Evolutionary conservation across 495 filamentous ascomycete species (phyloP), one percentile per base, ranked within the genome.

Genomic region (Echria macrotheca): DNA sequence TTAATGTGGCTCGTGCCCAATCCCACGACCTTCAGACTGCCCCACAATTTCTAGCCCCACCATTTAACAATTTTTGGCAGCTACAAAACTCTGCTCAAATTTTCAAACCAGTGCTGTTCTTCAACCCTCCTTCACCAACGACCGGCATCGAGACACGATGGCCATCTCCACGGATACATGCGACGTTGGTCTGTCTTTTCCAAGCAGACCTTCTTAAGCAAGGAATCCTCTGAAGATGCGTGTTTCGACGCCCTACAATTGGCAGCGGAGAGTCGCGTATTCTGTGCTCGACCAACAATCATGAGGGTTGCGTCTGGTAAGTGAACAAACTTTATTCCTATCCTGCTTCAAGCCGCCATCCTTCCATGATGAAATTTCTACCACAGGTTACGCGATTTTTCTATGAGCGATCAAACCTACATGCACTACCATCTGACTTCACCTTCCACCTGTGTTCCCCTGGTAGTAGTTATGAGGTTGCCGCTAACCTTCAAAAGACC

Each of bases 401-500:
- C 81, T 91, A 32, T 66, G 91, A 91, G 85, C 89, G 87, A 73
- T 74, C 72, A 84, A 87, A 93, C 85, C 84, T 70, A 94, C 91
- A 97, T 97, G 91, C 91, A 97, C 83, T 85, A 97, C 91, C 91
- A 95, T 96, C 91, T 97, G 91, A 97, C 61, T 55, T 50, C 64
- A 44, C 52, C 53, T 48, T 44, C 24, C 49, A 35, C 52, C 53
- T n/a, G n/a, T n/a, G n/a, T n/a, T n/a, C n/a, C n/a, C n/a, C n/a
- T n/a, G n/a, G n/a, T n/a, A n/a, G n/a, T n/a, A n/a, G n/a, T n/a
- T n/a, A n/a, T n/a, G n/a, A 10, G 3, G 3, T 10, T 39, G 5
- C 24, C 1, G 35, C 46, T 48, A 40, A 48, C 46, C 19, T 15
- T n/a, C n/a, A n/a, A n/a, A n/a, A n/a, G n/a, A n/a, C n/a, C n/a